Base-by-base conservation (phyloP, 345 rosid genomes). In the Noccaea bulbosa region DNA sequence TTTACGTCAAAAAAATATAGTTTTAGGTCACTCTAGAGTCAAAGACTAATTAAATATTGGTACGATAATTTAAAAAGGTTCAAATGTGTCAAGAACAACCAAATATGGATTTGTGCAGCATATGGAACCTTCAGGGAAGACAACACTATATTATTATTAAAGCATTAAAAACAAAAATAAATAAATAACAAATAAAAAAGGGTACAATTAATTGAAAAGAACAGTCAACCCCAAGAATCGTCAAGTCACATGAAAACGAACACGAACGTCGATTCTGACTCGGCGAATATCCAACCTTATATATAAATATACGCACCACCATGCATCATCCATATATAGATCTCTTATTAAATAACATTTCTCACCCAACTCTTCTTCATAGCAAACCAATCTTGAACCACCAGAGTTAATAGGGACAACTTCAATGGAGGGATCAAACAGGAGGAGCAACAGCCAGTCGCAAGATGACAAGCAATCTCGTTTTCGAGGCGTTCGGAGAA, bases 401-500 rank as follows among this genome's bases (percentile, higher is more conserved):
- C 44, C 4, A 40, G 58, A 62, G 51, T 32, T 32, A 24, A 5
- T 55, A 45, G 56, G 32, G 27, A 56, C 34, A 70, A 35, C 12
- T 56, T 47, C 11, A 4, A 75, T 75, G 79, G 54, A 74, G 11
- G 73, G 82, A n/a, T 55, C 70, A 77, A 62, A 67, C 39, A 53
- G 75, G 65, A 69, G 69, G 20, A 41, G 43, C 74, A 43, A 67
- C 67, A 78, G 59, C 43, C 73, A 68, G 11, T 6, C 34, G 46
- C 79, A 69, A 54, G 79, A 75, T 37, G 79, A 75, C 67, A 57
- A 54, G 34, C 71, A 75, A 54, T 75, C 76, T 35, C 79, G 84
- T 27, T 86, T 79, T 34, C 80, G 88, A 56, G 91, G 94, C 0
- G 91, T 86, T 3, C 66, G 96, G 50, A 67, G 83, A 75, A 78